These are phyloP conservation scores for Waltergamsia citrina DNA, from an alignment of 2,329 filamentous ascomycete genomes.

Conservation along the genomic window DNA sequence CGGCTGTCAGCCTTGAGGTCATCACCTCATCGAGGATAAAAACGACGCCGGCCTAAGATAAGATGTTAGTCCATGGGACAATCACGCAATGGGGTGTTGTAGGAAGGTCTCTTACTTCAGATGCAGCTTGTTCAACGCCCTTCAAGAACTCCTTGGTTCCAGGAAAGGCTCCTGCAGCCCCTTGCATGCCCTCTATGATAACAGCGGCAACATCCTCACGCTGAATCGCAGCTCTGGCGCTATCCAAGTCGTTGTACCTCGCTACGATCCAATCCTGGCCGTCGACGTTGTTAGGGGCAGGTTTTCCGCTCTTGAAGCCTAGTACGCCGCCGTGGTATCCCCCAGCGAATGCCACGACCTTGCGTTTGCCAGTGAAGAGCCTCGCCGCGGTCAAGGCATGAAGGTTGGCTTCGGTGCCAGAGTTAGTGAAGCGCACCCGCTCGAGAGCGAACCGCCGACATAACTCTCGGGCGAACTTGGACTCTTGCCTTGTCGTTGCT, in stretches of 20 bases:
- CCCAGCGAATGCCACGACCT: constrained; percentile 41
- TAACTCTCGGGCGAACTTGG: constrained; percentile 39
- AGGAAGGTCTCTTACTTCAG: constrained; percentile 14
- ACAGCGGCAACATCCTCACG: constrained; percentile 47
- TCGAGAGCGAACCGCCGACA: constrained; percentile 45
- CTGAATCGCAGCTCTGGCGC: constrained; percentile 31
- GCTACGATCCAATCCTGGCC: constrained; percentile 48
- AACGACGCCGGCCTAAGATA: constrained; percentile 34
- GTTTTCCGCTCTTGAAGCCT: constrained; percentile 19
- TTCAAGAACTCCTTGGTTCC: constrained; percentile 40
- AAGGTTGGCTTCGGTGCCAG: constrained; percentile 56
- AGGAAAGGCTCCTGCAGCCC: constrained; percentile 47
- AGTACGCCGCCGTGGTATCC: constrained; percentile 27
- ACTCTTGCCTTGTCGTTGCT: constrained; percentile 40
- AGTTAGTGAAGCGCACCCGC: constrained; percentile 52
- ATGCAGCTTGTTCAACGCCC: constrained; percentile 36
- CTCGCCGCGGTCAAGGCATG: constrained; percentile 47
- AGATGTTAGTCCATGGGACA: not conserved
- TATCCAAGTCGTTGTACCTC: constrained; percentile 49
- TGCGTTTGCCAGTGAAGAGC: constrained; percentile 30
- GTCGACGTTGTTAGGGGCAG: constrained; percentile 36
- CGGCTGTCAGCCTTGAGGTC: constrained; percentile 46
- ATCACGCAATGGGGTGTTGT: not conserved
- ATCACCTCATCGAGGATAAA: constrained; percentile 66
- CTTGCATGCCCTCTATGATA: constrained; percentile 58